Conservation (phyloP, 306 rosid species). For the Begonia peltatifolia region DNA sequence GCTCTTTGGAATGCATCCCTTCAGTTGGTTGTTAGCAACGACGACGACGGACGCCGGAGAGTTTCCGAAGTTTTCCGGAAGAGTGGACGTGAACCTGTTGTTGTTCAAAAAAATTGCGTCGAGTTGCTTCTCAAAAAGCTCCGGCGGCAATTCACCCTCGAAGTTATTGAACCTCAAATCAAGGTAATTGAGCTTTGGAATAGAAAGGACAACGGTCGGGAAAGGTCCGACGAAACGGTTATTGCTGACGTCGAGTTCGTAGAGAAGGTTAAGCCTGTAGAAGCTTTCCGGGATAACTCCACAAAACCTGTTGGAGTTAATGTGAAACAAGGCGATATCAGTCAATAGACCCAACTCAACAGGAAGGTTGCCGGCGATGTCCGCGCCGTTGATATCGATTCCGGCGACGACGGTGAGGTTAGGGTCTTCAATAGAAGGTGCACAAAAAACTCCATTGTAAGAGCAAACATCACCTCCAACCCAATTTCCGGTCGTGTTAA, state of each 20-base stretch:
- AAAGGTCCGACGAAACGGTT: conserved; percentile 71
- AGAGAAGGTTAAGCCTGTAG: conserved; percentile 24
- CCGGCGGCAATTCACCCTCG: conserved; percentile 45
- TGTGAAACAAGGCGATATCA: conserved; percentile 51
- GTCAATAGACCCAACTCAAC: conserved; percentile 42
- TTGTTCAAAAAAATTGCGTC: conserved; percentile 35
- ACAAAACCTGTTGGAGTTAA: conserved; percentile 66
- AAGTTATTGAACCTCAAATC: conserved; percentile 59
- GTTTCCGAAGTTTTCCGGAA: conserved; percentile 35
- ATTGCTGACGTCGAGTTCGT: conserved; percentile 60
- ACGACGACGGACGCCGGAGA: conserved; percentile 39
- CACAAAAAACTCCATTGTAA: conserved; percentile 53
- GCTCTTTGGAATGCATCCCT: conserved; percentile 51
- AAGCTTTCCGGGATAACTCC: conserved; percentile 53
- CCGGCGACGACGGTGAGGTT: conserved; percentile 52
- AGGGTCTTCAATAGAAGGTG: conserved; percentile 31
- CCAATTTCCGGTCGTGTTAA: conserved; percentile 44
- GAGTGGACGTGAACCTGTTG: conserved; percentile 17
- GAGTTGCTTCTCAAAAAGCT: conserved; percentile 26
- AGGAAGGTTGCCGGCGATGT: conserved; percentile 69
- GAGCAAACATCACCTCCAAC: conserved; percentile 54
- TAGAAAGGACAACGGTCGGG: conserved; percentile 26
- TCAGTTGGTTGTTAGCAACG: conserved; percentile 47
- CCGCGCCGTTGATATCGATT: conserved; percentile 61
- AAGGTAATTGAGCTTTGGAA: conserved; percentile 28